Evolutionary conservation across 768 basidiomycete genomes (phyloP).

Genomic region (Boletus rufocinnamomeus): DNA sequence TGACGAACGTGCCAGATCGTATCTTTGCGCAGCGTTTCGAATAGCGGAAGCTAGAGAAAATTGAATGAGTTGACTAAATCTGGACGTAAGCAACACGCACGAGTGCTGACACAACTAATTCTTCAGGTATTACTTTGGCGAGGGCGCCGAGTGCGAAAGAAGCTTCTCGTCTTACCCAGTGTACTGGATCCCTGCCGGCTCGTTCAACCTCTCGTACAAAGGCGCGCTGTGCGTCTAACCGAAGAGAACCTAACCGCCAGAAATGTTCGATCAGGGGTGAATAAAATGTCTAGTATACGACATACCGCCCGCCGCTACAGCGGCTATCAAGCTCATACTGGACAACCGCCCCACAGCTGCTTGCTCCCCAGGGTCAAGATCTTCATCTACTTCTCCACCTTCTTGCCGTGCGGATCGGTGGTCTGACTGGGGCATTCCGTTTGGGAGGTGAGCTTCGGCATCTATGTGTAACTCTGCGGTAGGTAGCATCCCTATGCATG

Average conservation of each 20-base stretch:
- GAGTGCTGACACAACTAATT: constrained; percentile 63
- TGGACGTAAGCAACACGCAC: constrained; percentile 41
- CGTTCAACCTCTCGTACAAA: constrained; percentile 78
- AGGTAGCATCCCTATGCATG: constrained; percentile 8
- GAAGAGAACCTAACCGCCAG: constrained; percentile 49
- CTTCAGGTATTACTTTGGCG: constrained; percentile 82
- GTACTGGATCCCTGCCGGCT: constrained; percentile 62
- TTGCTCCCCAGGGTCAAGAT: constrained; percentile 55
- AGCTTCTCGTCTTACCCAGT: constrained; percentile 84
- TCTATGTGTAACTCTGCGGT: constrained; percentile 8
- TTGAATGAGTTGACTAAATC: constrained; percentile 3
- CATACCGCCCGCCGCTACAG: constrained; percentile 77
- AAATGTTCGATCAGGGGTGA: constrained; percentile 6
- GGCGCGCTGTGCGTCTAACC: constrained; percentile 54
- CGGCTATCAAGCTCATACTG: constrained; percentile 92
- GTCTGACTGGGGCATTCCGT: constrained; percentile 22
- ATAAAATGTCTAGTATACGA: constrained; percentile 19
- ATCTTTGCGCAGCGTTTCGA: constrained; percentile 70
- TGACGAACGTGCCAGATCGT: constrained; percentile 81
- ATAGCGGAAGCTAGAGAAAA: constrained; percentile 69
- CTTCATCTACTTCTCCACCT: constrained; percentile 40
- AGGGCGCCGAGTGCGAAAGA: constrained; percentile 87
- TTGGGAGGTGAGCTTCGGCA: constrained; percentile 11
- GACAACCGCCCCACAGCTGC: constrained; percentile 84
- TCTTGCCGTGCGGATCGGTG: constrained; percentile 18